Conservation (phyloP, 1,284 basidiomycete species). For the Laetiporus sulphureus region DNA sequence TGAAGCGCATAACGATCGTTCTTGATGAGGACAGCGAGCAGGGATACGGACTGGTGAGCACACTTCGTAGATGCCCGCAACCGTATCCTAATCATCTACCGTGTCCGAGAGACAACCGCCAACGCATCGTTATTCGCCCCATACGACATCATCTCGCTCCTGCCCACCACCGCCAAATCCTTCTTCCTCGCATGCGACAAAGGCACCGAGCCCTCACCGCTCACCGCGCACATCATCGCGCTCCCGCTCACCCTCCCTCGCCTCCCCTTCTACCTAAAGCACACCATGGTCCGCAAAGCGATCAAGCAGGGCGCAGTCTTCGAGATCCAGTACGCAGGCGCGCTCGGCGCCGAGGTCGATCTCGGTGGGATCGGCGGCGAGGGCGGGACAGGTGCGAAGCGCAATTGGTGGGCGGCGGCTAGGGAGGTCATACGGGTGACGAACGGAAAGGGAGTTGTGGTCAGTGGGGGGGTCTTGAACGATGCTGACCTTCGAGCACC, state of each 20-base stretch:
- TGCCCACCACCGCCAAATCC: constrained; percentile 63
- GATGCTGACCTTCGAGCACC: constrained; percentile 61
- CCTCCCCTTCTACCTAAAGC: constrained; percentile 75
- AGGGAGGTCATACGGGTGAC: constrained; percentile 70
- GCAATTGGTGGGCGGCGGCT: constrained; percentile 79
- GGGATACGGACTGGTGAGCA: constrained; percentile 66
- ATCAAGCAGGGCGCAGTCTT: constrained; percentile 81
- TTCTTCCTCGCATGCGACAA: constrained; percentile 79
- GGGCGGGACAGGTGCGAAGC: constrained; percentile 46
- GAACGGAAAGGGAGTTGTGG: constrained; percentile 66
- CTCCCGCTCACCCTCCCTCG: constrained; percentile 76
- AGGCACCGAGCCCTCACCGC: constrained; percentile 69
- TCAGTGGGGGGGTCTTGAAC: constrained; percentile 55
- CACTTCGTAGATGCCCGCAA: neutral
- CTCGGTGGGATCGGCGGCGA: constrained; percentile 41
- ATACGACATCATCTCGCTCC: constrained; percentile 74
- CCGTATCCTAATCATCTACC: neutral
- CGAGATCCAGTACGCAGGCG: constrained; percentile 74
- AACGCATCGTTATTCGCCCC: constrained; percentile 47
- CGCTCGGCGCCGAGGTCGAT: constrained; percentile 56
- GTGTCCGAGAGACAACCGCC: constrained; percentile 49
- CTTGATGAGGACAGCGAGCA: constrained; percentile 77
- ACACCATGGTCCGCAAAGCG: constrained; percentile 76
- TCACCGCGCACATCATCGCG: constrained; percentile 78
- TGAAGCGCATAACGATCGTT: constrained; percentile 67